Conservation (phyloP, 2,329 filamentous ascomycete genomes). For the Cordyceps cicadae region DNA sequence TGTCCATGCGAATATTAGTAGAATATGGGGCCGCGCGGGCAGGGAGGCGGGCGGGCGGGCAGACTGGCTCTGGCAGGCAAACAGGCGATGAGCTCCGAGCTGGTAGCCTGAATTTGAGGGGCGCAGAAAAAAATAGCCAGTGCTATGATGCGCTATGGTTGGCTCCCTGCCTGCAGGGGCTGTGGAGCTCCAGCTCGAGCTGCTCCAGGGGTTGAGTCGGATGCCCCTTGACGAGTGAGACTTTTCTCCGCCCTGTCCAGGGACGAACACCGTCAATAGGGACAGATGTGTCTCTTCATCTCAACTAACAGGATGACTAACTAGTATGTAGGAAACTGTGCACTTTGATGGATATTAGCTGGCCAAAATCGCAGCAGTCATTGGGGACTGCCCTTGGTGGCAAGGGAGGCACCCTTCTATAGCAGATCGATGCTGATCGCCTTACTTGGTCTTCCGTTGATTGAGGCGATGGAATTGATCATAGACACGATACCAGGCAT, state of each 20-base stretch:
- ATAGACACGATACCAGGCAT: too few relatives aligned
- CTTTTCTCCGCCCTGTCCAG: not conserved
- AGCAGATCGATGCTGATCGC: too few relatives aligned
- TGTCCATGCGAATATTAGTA: not conserved
- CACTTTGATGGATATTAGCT: not conserved
- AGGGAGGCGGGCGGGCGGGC: not conserved
- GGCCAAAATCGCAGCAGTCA: not conserved
- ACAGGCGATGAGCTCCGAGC: not conserved
- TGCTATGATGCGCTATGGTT: not conserved
- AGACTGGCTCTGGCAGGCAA: not conserved
- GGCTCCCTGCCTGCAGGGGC: conserved; percentile 3
- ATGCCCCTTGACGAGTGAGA: not conserved
- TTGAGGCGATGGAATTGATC: too few relatives aligned
- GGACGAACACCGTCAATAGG: not conserved
- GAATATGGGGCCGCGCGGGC: not conserved
- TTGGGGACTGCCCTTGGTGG: not conserved
- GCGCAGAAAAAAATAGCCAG: not conserved
- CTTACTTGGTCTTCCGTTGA: too few relatives aligned
- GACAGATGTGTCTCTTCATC: not conserved
- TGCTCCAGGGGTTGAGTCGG: not conserved
- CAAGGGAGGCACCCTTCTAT: too few relatives aligned
- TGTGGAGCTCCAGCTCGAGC: not conserved
- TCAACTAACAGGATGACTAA: too few relatives aligned
- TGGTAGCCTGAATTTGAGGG: not conserved
- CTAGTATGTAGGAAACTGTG: too few relatives aligned